Evolutionary conservation across 2,329 filamentous ascomycete genomes (phyloP).

Genomic region (Neurospora sp.): DNA sequence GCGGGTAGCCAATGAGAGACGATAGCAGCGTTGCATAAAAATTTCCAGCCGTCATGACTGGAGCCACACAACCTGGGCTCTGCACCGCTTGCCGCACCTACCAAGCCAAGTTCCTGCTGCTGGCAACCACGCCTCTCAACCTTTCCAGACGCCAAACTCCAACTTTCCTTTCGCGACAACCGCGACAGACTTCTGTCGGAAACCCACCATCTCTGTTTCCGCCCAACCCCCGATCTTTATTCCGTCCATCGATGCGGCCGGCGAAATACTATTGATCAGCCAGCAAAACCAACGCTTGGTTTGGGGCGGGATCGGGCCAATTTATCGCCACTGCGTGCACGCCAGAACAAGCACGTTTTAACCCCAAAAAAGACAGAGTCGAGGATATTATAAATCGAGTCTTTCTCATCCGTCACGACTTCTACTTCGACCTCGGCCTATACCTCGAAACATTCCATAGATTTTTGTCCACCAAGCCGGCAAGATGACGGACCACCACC

Average conservation of each 20-base stretch:
- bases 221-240: background rate
- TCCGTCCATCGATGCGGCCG: constrained; percentile 9
- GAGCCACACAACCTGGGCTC: background rate
- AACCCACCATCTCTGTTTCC: background rate
- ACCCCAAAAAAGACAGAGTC: background rate
- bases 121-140: constrained; percentile 1
- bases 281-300: constrained; percentile 8
- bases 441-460: background rate
- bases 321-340: constrained; percentile 8
- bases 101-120: background rate
- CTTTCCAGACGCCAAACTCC: background rate
- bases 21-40: constrained; percentile 11
- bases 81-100: background rate
- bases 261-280: background rate
- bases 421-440: background rate
- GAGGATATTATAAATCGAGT: background rate
- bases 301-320: constrained; percentile 9
- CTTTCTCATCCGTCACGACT: background rate
- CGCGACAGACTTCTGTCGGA: background rate
- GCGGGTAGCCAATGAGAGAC: constrained; percentile 11
- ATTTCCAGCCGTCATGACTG: constrained; percentile 10
- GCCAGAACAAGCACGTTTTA: background rate
- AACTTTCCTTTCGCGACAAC: constrained; percentile 1
- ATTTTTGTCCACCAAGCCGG: constrained; percentile 12
- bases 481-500: constrained; percentile 64